phyloP scores from a whole-genome alignment of 495 filamentous ascomycete species.

The Mytilinidion resinicola region DNA sequence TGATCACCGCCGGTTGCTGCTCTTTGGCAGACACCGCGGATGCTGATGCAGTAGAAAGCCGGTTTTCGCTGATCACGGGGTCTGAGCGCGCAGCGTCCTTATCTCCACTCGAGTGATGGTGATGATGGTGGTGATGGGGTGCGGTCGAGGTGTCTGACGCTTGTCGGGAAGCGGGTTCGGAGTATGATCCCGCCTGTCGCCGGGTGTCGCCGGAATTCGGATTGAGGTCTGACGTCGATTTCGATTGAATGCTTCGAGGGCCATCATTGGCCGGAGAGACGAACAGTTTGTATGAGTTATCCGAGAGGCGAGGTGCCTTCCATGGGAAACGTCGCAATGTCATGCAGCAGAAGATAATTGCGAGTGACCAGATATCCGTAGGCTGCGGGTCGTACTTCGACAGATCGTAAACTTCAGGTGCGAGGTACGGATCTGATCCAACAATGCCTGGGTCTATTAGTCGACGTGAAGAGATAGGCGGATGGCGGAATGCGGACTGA shows the following conservation, averaged over 20 bases:
- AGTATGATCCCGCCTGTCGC: constrained; percentile 16
- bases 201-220: constrained; percentile 7
- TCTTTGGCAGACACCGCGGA: constrained; percentile 5
- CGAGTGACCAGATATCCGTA: constrained; percentile 94
- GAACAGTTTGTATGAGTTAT: constrained; percentile 94
- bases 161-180: constrained; percentile 31
- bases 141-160: constrained; percentile 15
- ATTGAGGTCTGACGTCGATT: constrained; percentile 22
- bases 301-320: constrained; percentile 87
- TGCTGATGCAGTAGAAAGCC: background rate
- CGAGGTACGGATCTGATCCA: constrained; percentile 94
- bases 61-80: constrained; percentile 18
- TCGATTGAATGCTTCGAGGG: constrained; percentile 35
- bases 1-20: constrained; percentile 56
- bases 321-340: constrained; percentile 90
- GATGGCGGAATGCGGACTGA: no score
- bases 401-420: constrained; percentile 93
- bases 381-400: constrained; percentile 91
- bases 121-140: constrained; percentile 29
- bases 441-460: constrained; percentile 68
- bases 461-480: background rate
- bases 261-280: constrained; percentile 61
- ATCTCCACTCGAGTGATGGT: constrained; percentile 17
- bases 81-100: constrained; percentile 26
- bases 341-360: constrained; percentile 99